Conservation (phyloP, 176 grass and related monocot genomes). For the Avena insularis region DNA sequence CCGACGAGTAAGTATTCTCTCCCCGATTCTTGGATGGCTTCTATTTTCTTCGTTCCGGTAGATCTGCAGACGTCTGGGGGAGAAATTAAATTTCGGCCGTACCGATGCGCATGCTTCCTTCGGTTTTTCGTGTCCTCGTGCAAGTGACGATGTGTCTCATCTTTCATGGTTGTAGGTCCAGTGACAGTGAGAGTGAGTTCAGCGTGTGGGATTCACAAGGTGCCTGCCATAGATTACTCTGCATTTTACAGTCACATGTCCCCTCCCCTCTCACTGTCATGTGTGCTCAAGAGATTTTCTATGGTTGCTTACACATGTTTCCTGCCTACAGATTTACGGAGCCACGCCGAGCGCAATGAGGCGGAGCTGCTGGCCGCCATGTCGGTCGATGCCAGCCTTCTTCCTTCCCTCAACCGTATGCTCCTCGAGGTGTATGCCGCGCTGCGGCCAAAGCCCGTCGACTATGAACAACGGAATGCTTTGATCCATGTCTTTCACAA, state of each 20-base stretch:
- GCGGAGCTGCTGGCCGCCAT: conserved; percentile 50
- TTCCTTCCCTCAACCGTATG: conserved; percentile 51
- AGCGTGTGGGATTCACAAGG: conserved; percentile 47
- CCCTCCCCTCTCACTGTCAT: not conserved
- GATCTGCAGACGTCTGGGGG: conserved; percentile 20
- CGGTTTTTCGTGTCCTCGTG: too few species aligned
- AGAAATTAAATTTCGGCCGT: too few species aligned
- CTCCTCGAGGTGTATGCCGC: conserved; percentile 63
- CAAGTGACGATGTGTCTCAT: too few species aligned
- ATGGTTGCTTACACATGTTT: too few species aligned
- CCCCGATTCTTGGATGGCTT: not conserved
- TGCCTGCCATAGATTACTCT: not conserved
- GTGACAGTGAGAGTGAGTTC: conserved; percentile 32
- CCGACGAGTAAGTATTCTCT: not conserved
- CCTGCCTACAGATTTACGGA: conserved; percentile 44
- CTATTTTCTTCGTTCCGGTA: not conserved
- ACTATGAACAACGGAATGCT: conserved; percentile 65
- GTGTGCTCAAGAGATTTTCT: not conserved
- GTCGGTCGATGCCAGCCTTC: conserved; percentile 37
- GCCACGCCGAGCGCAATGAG: conserved; percentile 47
- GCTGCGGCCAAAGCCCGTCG: conserved; percentile 59
- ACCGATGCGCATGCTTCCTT: too few species aligned
- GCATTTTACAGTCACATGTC: not conserved
- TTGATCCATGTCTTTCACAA: conserved; percentile 62
- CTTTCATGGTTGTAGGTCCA: conserved; percentile 11